Evolutionary conservation across 2,329 filamentous ascomycete species (phyloP), one percentile per base, ranked within the genome.

Genomic region (Pseudocercospora crystallina): DNA sequence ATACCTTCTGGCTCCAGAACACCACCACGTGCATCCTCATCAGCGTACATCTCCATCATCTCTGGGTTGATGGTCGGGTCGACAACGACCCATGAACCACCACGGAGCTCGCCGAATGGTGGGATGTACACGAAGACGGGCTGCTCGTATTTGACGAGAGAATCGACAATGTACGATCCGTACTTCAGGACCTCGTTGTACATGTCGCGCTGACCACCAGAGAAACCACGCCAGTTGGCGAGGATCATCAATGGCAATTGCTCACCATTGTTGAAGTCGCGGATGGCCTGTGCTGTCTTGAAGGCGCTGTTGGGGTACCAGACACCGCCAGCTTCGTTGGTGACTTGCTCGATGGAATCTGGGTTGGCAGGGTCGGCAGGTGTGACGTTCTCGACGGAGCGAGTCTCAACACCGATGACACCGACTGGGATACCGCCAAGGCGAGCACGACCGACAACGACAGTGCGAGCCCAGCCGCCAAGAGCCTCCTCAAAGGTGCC

Each of bases 101-200:
- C 94, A 80, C 94, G 92, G 48, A 99, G 86, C 75, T 99, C 94
- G 63, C 94, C 92, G 67, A 87, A 89, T 8, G 94, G 94, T 67
- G 94, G 94, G 68, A 99, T 99, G 80, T 99, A 99, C 59, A 99
- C 90, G 69, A 99, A 99, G 74, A 99, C 86, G 48, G 94, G 94
- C 79, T 99, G 94, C 80, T 99, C 89, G 69, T 90, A 99, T 77
- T 96, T 95, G 80, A 96, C 90, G 41, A 99, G 86, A 48, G 92
- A 92, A 67, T 99, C 94, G 62, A 99, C 94, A 68, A 99, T 99
- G 81, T 94, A 97, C 13, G 92, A 96, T 69, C 94, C 94, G 68
- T 99, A 99, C 80, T 99, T 99, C 74, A 99, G 84, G 12, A 99
- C 94, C 76, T 99, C 94, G 77, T 97, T 96, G 84, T 95, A 99